These are phyloP conservation scores for Phalaenopsis equestris DNA, from an alignment of 106 monocot species.

Conservation along the genomic window DNA sequence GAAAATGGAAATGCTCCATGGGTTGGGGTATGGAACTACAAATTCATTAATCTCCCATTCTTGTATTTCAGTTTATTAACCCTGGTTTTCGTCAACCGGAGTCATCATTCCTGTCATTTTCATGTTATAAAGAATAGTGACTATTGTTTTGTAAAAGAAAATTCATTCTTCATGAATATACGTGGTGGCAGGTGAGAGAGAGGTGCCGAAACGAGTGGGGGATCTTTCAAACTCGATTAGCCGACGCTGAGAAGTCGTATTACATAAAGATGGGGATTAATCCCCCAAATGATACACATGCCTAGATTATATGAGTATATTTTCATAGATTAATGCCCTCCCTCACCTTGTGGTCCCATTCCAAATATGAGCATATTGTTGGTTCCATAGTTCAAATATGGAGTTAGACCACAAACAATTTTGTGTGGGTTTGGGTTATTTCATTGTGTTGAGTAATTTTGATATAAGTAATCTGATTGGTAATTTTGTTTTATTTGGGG, in stretches of 20 bases:
- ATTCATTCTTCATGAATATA: not conserved
- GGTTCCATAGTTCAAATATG: too few relatives aligned
- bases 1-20: conserved; percentile 11
- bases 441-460: too few relatives aligned
- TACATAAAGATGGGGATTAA: conserved; percentile 32
- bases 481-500: too few relatives aligned
- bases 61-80: not conserved
- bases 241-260: conserved; percentile 40
- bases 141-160: not conserved
- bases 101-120: not conserved
- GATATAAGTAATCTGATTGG: too few relatives aligned
- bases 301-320: conserved; percentile 3
- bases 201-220: conserved; percentile 28
- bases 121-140: not conserved
- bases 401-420: too few relatives aligned
- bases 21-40: not conserved
- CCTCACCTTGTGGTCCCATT: too few relatives aligned
- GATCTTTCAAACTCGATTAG: conserved; percentile 37
- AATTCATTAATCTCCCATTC: not conserved
- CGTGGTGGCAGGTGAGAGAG: conserved; percentile 30
- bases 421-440: too few relatives aligned
- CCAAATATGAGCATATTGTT: too few relatives aligned
- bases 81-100: not conserved
- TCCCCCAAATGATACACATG: conserved; percentile 24
- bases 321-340: too few relatives aligned